Conservation (phyloP, 495 filamentous ascomycete genomes). For the Podospora australis region DNA sequence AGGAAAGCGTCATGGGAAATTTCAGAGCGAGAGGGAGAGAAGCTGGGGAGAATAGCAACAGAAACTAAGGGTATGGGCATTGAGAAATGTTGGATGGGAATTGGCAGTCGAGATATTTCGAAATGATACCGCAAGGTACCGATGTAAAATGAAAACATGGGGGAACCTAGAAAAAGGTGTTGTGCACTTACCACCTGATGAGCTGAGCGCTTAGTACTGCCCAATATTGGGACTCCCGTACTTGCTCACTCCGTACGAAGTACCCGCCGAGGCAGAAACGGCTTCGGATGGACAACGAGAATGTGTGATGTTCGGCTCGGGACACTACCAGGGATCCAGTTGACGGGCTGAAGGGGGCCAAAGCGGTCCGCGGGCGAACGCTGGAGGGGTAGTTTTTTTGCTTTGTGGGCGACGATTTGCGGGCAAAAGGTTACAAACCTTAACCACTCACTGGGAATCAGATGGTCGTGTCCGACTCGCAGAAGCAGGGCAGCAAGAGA, state of each 20-base stretch:
- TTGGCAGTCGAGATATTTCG: too few species aligned
- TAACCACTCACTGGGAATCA: not conserved
- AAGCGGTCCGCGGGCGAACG: not conserved
- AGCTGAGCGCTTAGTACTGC: constrained; percentile 10
- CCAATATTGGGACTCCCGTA: too few species aligned
- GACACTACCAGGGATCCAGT: not conserved
- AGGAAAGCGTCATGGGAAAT: not conserved
- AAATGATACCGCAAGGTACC: too few species aligned
- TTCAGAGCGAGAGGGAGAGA: too few species aligned
- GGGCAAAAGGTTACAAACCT: too few species aligned
- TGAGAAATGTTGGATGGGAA: too few species aligned
- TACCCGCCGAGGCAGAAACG: not conserved
- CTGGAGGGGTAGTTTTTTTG: not conserved
- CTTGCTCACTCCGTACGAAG: too few species aligned
- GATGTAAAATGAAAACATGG: constrained; percentile 7
- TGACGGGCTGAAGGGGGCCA: not conserved
- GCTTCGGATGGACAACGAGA: not conserved
- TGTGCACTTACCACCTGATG: constrained; percentile 14
- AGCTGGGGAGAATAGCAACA: too few species aligned
- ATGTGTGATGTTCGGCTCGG: constrained; percentile 3
- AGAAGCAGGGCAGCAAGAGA: not conserved
- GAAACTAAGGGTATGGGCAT: too few species aligned
- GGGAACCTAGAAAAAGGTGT: not conserved
- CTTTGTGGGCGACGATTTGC: not conserved
- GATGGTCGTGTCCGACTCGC: too few species aligned